Base-by-base conservation (phyloP, 2,329 filamentous ascomycete species). In the Talaromyces pinophilus region DNA sequence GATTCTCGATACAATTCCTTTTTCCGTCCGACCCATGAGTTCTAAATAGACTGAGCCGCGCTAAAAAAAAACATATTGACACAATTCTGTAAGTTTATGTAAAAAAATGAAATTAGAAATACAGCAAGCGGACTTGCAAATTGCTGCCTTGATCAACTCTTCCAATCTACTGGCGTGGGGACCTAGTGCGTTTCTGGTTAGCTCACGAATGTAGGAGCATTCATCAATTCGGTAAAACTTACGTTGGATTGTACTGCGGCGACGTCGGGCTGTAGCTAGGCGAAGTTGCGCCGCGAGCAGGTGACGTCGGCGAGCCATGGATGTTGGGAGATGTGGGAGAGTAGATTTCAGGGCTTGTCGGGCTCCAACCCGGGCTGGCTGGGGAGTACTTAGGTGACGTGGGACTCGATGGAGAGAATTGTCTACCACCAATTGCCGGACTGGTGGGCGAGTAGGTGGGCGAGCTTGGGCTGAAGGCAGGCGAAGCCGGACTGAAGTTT, bases 361-460 rank as follows among this genome's bases (percentile, higher is more conserved):
- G 80, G 78, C 66, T 78, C 79, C 76, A 80, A 55, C 82, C 81
- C 70, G 84, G 83, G 67, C 84, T 87, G 44, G 83, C 85, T 25
- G 84, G 83, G 40, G 84, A 86, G 72, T 86, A 87, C 75, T 83
- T 82, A 22, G 82, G 82, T 63, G 81, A 83, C 0, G 82, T 84
- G 8, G 82, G 82, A 5, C 81, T 83, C 25, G 79, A 81, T 22
- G 79, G 79, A 33, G 79, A 81, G 59, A 81, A 71, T 68, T 79
- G 78, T 64, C 77, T 78, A 62, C 78, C 79, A 70, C 78, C 79
- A 67, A 81, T 76, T 64, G 80, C 79, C 68, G 82, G 82, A 69
- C 82, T 84, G 13, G 84, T 86, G 19, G 85, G 85, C 62, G 84
- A 86, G 72, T 86, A 87, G 69, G 82, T 84, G 25, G 85, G 86